Base-by-base conservation (phyloP, 441 rosid species). In the Biscutella auriculata region DNA sequence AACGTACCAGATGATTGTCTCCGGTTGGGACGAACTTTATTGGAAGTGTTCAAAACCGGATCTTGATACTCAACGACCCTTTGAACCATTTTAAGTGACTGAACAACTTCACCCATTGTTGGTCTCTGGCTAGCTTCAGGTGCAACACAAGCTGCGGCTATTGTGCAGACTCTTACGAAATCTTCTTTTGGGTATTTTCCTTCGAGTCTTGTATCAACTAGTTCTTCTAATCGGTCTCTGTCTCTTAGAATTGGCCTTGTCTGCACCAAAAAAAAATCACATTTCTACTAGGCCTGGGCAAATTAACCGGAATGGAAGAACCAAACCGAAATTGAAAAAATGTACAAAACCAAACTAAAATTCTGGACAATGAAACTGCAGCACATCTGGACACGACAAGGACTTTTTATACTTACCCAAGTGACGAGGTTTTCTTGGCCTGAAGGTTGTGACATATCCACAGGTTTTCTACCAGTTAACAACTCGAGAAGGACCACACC, bases 61-160 rank as follows among this genome's bases (percentile, higher is more conserved):
- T 91, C 96, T 37, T 83, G 97, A 69, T 81, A 73, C 71, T 91
- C 98, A 3, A 85, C 66, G 0, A 76, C 77, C 0, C 88, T 80
- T 76, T 88, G 98, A 50, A 91, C 96, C 98, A 88, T 92, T 74
- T 92, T 92, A 10, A 92, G 84, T 17, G 98, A 92, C 62, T 92
- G 98, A 11, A 92, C 96, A 65, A 92, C 98, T 82, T 92, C 96
- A 2, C 98, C 98, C 94, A 88, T 92, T 15, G 96, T 84, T 10
- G 96, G 98, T 68, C 98, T 74, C 57, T 88, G 96, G 77, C 65
- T 88, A 3, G 94, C 87, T 70, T 92, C 96, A 3, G 95, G 89
- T 36, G 96, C 87, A 37, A 92, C 98, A 63, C 96, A 92, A 51
- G 98, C 98, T n/a, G 98, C 96, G 10, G 95, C 96, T 27, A 92